Evolutionary conservation across 2,329 filamentous ascomycete species (phyloP), one percentile per base, ranked within the genome.

Genomic region (Ascochyta rabiei): DNA sequence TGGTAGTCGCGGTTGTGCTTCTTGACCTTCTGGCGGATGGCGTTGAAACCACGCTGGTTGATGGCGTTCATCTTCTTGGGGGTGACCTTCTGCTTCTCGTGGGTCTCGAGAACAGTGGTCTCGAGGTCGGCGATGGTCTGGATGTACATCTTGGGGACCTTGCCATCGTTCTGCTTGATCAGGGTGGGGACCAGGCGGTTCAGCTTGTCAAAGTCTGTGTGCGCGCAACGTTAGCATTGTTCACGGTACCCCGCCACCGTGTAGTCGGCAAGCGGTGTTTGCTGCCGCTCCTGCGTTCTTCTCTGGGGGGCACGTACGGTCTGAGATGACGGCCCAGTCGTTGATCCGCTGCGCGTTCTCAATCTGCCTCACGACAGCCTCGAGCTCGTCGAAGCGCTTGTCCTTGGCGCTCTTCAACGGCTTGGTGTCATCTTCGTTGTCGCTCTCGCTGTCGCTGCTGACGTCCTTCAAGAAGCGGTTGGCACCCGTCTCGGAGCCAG

Each of bases 51-150:
- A 79, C 92, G 91, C 63, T 92, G 89, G 74, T 93, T 96, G 73
- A 89, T 95, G 59, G 93, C 92, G 80, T 96, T 99, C 93, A 98
- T 96, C 85, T 97, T 98, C 86, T 97, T 97, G 61, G 89, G 87
- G 2, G 90, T 90, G 66, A 96, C 90, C 83, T 99, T 99, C 75
- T 96, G 91, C 84, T 97, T 97, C 69, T 92, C 87, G 63, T 96
- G 85, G 21, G 93, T 88, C 82, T 99, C 96, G 74, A 93, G 93
- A 84, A 97, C 90, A 74, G 89, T 86, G 69, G 96, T 93, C 80
- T 99, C 95, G 62, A 99, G 83, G 74, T 99, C 93, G 69, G 93
- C 89, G 64, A 98, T 86, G 64, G 89, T 88, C 81, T 95, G 93
- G 78, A 99, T 88, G 80, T 97, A 99, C 60, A 89, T 79, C 82